Evolutionary conservation across 2,329 filamentous ascomycete genomes (phyloP).

Genomic region (Epichloe brachyelytri): DNA sequence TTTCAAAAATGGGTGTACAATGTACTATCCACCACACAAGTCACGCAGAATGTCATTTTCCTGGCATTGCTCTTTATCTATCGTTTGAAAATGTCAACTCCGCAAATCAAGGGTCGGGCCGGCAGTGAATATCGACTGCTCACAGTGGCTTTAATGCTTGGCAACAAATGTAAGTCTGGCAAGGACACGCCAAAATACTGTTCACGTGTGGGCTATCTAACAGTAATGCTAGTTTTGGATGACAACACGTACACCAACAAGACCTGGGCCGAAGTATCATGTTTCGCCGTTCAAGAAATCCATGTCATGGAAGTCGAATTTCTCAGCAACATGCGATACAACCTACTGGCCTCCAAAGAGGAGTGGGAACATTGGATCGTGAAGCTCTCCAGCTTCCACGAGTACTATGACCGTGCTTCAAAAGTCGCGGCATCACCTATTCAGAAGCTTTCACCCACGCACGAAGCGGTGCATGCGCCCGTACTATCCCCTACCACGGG

Average conservation of each 20-base stretch:
- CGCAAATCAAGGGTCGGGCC: slow-evolving; percentile 74
- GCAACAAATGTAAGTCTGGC: slow-evolving; percentile 70
- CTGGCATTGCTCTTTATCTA: slow-evolving; percentile 88
- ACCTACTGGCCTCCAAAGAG: slow-evolving; percentile 69
- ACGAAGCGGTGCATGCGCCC: slow-evolving; percentile 30
- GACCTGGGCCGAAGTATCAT: slow-evolving; percentile 96
- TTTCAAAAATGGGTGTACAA: slow-evolving; percentile 92
- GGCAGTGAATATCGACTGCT: slow-evolving; percentile 89
- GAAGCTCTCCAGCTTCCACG: slow-evolving; percentile 69
- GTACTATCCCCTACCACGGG: slow-evolving; percentile 34
- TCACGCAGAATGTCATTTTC: slow-evolving; percentile 89
- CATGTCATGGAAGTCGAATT: slow-evolving; percentile 99
- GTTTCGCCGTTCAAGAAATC: slow-evolving; percentile 85
- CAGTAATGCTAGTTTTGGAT: slow-evolving; percentile 57
- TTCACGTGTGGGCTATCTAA: neutral
- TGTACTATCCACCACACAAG: slow-evolving; percentile 85
- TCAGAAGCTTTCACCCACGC: slow-evolving; percentile 27
- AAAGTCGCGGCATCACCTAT: slow-evolving; percentile 28
- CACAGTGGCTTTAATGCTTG: slow-evolving; percentile 92
- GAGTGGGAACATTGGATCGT: slow-evolving; percentile 83
- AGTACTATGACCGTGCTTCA: slow-evolving; percentile 65
- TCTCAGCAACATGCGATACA: slow-evolving; percentile 95
- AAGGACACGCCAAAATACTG: neutral
- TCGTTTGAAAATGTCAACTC: slow-evolving; percentile 79
- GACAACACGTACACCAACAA: slow-evolving; percentile 99